These are phyloP conservation scores for Cyclospora cayetanensis DNA, from an alignment of 169 alveolate genomes.

Conservation along the genomic window DNA sequence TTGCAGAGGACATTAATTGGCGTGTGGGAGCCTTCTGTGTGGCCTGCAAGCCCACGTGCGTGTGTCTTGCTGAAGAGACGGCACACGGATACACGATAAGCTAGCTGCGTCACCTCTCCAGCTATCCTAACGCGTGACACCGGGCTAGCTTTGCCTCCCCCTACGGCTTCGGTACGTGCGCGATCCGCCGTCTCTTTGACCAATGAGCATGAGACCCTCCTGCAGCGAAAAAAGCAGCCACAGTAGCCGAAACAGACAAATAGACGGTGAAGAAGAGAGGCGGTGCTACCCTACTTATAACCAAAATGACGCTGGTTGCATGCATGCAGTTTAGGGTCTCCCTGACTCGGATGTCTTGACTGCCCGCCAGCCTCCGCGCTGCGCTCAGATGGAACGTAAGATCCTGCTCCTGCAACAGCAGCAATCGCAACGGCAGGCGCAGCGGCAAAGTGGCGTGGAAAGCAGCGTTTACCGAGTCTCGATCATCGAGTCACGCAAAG, in stretches of 20 bases:
- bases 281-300: not conserved
- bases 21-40: too few relatives aligned
- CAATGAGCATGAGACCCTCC: constrained; percentile 34
- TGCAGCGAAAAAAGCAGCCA: constrained; percentile 47
- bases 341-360: not conserved
- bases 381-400: not conserved
- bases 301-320: not conserved
- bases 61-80: too few relatives aligned
- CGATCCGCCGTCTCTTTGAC: not conserved
- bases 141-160: not conserved
- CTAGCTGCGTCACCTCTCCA: too few relatives aligned
- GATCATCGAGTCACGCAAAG: too few relatives aligned
- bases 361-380: not conserved
- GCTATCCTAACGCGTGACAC: not conserved
- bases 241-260: not conserved
- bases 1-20: too few relatives aligned
- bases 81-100: too few relatives aligned
- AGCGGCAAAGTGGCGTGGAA: too few relatives aligned
- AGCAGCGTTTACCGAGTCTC: too few relatives aligned
- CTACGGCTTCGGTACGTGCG: constrained; percentile 6
- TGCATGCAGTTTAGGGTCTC: not conserved
- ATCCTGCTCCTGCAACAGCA: constrained; percentile 45
- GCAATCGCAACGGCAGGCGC: constrained; percentile 54
- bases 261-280: not conserved
- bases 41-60: too few relatives aligned